phyloP scores from a whole-genome alignment of 192 early-diverging fungal genomes.

The Podila minutissima region DNA sequence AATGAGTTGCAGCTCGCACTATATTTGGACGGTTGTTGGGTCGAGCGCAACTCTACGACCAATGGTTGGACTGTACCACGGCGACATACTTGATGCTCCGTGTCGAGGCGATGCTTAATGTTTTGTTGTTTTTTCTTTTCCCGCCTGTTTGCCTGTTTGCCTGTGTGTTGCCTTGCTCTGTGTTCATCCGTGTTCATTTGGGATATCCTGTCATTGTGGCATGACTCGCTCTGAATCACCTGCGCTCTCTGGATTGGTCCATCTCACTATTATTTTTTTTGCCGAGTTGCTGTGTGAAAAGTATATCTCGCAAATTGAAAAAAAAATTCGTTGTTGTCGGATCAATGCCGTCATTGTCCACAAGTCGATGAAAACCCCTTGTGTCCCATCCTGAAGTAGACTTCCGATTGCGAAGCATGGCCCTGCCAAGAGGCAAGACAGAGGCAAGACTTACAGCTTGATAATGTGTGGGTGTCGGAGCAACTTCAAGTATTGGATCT shows the following conservation, averaged over 20 bases:
- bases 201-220: neutral
- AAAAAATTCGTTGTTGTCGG: too few relatives aligned
- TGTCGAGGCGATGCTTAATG: too few relatives aligned
- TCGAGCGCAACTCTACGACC: too few relatives aligned
- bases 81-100: too few relatives aligned
- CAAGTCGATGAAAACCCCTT: too few relatives aligned
- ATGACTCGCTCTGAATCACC: constrained; percentile 4
- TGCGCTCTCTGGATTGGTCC: constrained; percentile 1
- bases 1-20: neutral
- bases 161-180: neutral
- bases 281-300: neutral
- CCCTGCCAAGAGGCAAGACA: too few relatives aligned
- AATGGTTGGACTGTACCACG: too few relatives aligned
- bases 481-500: constrained; percentile 96
- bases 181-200: neutral
- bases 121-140: too few relatives aligned
- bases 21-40: neutral
- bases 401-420: too few relatives aligned
- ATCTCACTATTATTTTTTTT: neutral
- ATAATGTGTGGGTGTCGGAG: constrained; percentile 98
- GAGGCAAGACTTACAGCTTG: constrained; percentile 78
- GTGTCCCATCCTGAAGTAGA: too few relatives aligned
- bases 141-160: neutral
- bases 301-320: too few relatives aligned
- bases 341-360: too few relatives aligned